Evolutionary conservation across 257 asterid species (phyloP).

Genomic region (Gentiana dahurica): DNA sequence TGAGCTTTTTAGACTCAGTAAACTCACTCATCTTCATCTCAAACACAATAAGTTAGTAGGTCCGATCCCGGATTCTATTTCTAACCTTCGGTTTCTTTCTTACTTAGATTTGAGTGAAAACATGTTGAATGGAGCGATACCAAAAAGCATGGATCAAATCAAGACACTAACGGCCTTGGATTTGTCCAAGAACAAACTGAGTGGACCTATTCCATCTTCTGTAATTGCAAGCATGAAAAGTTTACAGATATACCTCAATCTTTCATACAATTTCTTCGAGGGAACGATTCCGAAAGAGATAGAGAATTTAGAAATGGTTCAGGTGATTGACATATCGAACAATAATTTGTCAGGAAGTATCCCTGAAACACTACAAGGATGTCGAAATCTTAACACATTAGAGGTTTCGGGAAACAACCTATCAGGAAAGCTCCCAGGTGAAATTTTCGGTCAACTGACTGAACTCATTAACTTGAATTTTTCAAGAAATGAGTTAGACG

Average conservation of each 20-base stretch:
- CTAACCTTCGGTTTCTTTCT: constrained; percentile 38
- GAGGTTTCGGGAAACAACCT: constrained; percentile 55
- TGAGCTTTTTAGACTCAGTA: constrained; percentile 38
- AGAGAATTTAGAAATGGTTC: constrained; percentile 60
- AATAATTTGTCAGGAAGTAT: constrained; percentile 52
- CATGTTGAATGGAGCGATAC: constrained; percentile 53
- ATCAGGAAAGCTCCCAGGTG: constrained; percentile 36
- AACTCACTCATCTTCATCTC: constrained; percentile 41
- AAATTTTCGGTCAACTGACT: constrained; percentile 25
- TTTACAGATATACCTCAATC: constrained; percentile 53
- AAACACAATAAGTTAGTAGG: constrained; percentile 41
- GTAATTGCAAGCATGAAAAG: constrained; percentile 44
- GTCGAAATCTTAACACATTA: constrained; percentile 48
- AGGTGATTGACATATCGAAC: constrained; percentile 53
- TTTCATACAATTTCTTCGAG: constrained; percentile 45
- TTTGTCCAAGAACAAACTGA: constrained; percentile 51
- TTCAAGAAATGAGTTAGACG: constrained; percentile 47
- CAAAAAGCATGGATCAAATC: constrained; percentile 37
- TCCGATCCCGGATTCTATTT: constrained; percentile 41
- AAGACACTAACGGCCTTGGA: constrained; percentile 32
- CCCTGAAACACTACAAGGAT: constrained; percentile 35
- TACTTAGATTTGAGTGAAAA: constrained; percentile 56
- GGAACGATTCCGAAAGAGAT: constrained; percentile 60
- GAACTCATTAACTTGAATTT: constrained; percentile 46
- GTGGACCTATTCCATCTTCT: constrained; percentile 37